phyloP scores from a whole-genome alignment of 352 stramenopile species.

The Pythium sukuiense region DNA sequence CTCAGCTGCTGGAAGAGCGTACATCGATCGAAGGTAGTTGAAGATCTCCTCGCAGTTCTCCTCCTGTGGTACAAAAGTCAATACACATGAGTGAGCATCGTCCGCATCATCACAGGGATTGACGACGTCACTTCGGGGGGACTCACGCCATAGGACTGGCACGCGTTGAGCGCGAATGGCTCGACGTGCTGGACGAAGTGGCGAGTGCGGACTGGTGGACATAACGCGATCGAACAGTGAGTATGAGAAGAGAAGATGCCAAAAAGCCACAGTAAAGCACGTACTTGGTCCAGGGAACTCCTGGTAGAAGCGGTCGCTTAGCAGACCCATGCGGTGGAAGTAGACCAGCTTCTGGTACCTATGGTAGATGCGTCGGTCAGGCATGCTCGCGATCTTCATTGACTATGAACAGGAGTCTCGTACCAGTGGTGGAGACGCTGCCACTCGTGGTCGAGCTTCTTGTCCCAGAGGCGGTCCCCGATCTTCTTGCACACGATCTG shows the following conservation, averaged over 20 bases:
- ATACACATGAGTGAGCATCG: too few species aligned
- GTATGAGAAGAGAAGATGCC: neutral
- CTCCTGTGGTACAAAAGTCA: constrained; percentile 30
- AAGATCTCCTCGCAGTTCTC: constrained; percentile 62
- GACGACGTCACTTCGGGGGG: neutral
- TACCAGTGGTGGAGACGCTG: constrained; percentile 67
- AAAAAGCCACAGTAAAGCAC: neutral
- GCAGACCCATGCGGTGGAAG: constrained; percentile 68
- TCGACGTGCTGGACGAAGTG: constrained; percentile 70
- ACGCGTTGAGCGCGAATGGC: constrained; percentile 58
- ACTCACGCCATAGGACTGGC: constrained; percentile 52
- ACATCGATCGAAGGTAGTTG: constrained; percentile 59
- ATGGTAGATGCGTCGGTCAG: neutral
- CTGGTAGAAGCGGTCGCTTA: constrained; percentile 61
- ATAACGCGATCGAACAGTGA: neutral
- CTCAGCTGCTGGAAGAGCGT: constrained; percentile 40
- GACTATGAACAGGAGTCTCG: neutral
- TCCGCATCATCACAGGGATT: neutral
- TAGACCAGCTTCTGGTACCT: constrained; percentile 77
- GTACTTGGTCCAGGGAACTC: constrained; percentile 62
- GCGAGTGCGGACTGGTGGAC: constrained; percentile 38
- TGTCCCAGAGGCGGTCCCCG: constrained; percentile 46
- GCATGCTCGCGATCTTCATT: neutral
- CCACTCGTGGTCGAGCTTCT: constrained; percentile 60
- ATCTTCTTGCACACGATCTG: constrained; percentile 49